A percentile compares a stretch with the other conserved stretches of the same genome.
Evolutionary conservation across 2,329 filamentous ascomycete genomes (phyloP).

Genomic region (Metarhizium album): DNA sequence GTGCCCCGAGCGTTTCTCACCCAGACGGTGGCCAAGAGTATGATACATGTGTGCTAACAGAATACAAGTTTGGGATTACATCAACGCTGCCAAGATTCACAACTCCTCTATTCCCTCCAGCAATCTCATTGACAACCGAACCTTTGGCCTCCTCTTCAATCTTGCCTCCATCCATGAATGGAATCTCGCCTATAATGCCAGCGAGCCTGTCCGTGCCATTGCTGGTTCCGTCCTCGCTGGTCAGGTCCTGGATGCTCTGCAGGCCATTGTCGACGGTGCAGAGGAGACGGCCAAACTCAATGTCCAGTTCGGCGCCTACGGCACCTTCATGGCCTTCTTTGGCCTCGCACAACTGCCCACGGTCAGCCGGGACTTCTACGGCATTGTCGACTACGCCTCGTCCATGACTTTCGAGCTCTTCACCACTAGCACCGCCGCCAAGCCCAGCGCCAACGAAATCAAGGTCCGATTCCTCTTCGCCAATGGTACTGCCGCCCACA

Average conservation of each 20-base stretch:
- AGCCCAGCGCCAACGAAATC: conserved; percentile 36
- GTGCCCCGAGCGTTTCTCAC: conserved; percentile 11
- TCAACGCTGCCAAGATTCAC: conserved; percentile 51
- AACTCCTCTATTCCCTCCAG: conserved; percentile 47
- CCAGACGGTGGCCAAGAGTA: neutral
- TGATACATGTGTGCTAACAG: neutral
- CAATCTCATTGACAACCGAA: conserved; percentile 47
- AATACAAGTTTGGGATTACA: conserved; percentile 43
- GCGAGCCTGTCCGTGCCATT: conserved; percentile 52
- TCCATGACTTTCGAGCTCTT: conserved; percentile 70
- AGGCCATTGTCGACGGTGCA: conserved; percentile 34
- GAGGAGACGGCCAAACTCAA: conserved; percentile 29
- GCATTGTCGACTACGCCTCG: conserved; percentile 74
- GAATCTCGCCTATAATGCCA: conserved; percentile 70
- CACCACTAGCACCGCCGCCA: conserved; percentile 38
- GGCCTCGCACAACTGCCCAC: conserved; percentile 42
- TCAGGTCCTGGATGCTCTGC: conserved; percentile 42
- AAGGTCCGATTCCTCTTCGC: conserved; percentile 50
- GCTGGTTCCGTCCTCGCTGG: conserved; percentile 46
- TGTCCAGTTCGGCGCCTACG: conserved; percentile 52
- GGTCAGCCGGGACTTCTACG: conserved; percentile 53
- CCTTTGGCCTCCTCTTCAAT: conserved; percentile 53
- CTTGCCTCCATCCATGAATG: conserved; percentile 74
- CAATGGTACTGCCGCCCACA: conserved; percentile 43
- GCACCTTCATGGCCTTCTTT: conserved; percentile 52